These are phyloP conservation scores for Tolypocladium ophioglossoides DNA, from an alignment of 2,329 filamentous ascomycete genomes.

Conservation along the genomic window DNA sequence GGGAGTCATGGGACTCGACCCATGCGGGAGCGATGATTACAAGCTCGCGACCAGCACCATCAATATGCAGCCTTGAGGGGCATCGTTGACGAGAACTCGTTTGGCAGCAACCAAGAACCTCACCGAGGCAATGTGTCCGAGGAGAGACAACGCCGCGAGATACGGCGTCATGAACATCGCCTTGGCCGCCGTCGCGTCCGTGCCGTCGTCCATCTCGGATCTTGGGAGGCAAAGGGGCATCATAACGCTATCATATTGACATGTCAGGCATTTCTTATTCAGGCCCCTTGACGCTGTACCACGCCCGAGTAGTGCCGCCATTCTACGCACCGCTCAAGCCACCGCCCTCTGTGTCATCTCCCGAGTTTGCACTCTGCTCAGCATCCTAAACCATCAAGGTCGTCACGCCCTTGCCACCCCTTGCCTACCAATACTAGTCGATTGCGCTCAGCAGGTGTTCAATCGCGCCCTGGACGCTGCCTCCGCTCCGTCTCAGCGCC, in stretches of 20 bases:
- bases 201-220: too few relatives aligned
- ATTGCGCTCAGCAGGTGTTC: constrained; percentile 53
- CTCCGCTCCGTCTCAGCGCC: constrained; percentile 77
- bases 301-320: background rate
- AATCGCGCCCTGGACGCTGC: constrained; percentile 86
- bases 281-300: background rate
- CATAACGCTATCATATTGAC: background rate
- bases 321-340: background rate
- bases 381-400: background rate
- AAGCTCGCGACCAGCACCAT: too few relatives aligned
- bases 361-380: background rate
- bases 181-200: background rate
- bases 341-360: background rate
- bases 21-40: too few relatives aligned
- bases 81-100: background rate
- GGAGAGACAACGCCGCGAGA: background rate
- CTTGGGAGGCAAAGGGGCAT: background rate
- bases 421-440: constrained; percentile 5
- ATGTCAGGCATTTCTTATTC: constrained; percentile 1
- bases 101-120: background rate
- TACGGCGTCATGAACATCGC: background rate
- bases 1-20: too few relatives aligned
- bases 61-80: too few relatives aligned
- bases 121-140: background rate
- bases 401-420: background rate